Evolutionary conservation across 768 basidiomycete genomes (phyloP), one percentile per base, ranked within the genome.

Genomic region (Pluteus cervinus): DNA sequence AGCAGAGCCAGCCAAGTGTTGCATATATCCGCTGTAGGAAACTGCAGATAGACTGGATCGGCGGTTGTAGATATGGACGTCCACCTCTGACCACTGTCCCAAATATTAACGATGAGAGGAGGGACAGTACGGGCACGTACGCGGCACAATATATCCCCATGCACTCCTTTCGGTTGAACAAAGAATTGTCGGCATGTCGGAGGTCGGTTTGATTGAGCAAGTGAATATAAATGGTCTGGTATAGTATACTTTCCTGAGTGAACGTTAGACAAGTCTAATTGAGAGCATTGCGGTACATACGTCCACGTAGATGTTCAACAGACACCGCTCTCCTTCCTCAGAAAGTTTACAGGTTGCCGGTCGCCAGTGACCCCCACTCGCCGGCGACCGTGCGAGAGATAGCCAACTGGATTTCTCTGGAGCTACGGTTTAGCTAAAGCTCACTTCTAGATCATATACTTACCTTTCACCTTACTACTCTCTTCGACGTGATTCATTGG

Each of bases 1-100:
- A 91, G 66, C 35, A 92, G 74, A 16, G 81, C 77, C 33, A 86
- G 67, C 88, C 90, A 93, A 2, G 80, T 76, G 46, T 79, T 73
- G 48, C 76, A 74, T 5, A 65, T 58, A 37, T 87, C 83, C 2
- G 72, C 48, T 45, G 76, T 78, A 21, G 68, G 50, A 53, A 93
- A 88, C 46, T 79, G 74, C 24, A 91, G 63, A 56, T 87, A 88
- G 33, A 91, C 60, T 1, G 84, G 83, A 40, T 86, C 82, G 6
- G 69, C 60, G 11, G 64, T 63, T 24, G 35, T 36, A 24, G 59
- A 58, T 14, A 54, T 60, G 1, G 76, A 68, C 36, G 65, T 71
- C 75, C 78, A 80, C 42, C 75, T 68, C 50, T 81, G 79, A 15
- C 69, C 71, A 21, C 82, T 83, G 41, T 29, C 45, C 26, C 22